Percentiles rank a stretch among this genome's conserved stretches.
Conservation (phyloP, 495 filamentous ascomycete species). For the Talaromyces ruber region DNA sequence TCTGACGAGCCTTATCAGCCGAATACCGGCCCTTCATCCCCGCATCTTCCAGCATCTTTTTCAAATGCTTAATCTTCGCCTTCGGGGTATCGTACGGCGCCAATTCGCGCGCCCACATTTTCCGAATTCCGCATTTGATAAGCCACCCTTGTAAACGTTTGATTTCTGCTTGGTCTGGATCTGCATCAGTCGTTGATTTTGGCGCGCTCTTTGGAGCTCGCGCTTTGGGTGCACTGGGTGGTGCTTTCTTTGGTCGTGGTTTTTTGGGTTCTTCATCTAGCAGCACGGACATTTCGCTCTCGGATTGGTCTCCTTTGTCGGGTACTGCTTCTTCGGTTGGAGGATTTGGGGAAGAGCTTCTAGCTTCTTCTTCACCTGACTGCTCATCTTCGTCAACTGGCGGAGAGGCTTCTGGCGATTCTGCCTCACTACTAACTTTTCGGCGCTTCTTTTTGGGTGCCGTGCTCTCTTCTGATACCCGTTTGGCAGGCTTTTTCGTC, state of each 20-base stretch:
- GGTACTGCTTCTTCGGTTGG: conserved; percentile 18
- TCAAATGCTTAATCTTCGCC: conserved; percentile 78
- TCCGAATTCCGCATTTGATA: conserved; percentile 86
- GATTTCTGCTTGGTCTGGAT: conserved; percentile 70
- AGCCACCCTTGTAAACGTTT: conserved; percentile 86
- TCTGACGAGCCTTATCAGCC: conserved; percentile 70
- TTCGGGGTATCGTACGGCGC: conserved; percentile 62
- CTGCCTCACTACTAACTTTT: conserved; percentile 8
- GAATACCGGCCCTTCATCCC: conserved; percentile 89
- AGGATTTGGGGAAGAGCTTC: conserved; percentile 8
- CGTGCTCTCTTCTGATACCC: conserved; percentile 16
- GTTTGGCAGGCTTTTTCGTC: conserved; percentile 8
- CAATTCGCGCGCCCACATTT: conserved; percentile 82
- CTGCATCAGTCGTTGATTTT: conserved; percentile 38
- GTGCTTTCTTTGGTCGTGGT: conserved; percentile 20
- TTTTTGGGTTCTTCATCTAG: conserved; percentile 51
- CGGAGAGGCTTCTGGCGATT: conserved; percentile 14
- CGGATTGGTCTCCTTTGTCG: conserved; percentile 44
- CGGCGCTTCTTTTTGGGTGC: conserved; percentile 11
- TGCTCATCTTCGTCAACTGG: conserved; percentile 6
- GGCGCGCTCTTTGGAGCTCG: conserved; percentile 26
- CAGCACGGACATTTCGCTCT: conserved; percentile 74
- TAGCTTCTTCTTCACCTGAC: conserved; percentile 14
- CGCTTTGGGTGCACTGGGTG: conserved; percentile 22
- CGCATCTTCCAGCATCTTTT: conserved; percentile 61